Evolutionary conservation across 768 basidiomycete genomes (phyloP).

Genomic region (Chalciporus sphaerocephalus): DNA sequence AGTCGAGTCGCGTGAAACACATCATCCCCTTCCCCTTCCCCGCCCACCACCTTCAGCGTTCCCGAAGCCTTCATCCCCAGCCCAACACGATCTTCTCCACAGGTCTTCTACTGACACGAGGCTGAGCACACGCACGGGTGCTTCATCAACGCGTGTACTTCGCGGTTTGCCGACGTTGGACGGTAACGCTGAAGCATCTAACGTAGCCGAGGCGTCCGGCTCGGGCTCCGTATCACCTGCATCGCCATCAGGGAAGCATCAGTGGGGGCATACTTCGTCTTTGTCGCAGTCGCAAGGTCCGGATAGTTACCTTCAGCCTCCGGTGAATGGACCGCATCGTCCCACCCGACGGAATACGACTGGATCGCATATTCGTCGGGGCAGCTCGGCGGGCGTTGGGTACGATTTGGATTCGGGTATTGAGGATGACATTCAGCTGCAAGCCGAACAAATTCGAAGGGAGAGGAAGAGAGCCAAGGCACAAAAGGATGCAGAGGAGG

Average conservation of each 20-base stretch:
- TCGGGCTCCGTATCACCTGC: constrained; percentile 15
- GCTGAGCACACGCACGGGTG: constrained; percentile 22
- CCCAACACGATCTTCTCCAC: constrained; percentile 33
- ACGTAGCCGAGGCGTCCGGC: constrained; percentile 16
- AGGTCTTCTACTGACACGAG: constrained; percentile 52
- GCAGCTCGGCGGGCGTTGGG: constrained; percentile 30
- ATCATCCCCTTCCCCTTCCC: constrained; percentile 13
- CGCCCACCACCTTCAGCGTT: constrained; percentile 23
- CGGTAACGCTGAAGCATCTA: constrained; percentile 16
- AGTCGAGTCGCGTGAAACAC: constrained; percentile 26
- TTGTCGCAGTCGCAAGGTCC: constrained; percentile 27
- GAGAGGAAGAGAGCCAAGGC: constrained; percentile 76
- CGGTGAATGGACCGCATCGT: constrained; percentile 30
- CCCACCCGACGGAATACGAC: constrained; percentile 69
- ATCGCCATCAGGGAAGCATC: constrained; percentile 21
- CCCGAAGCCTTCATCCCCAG: constrained; percentile 5
- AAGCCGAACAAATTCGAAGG: constrained; percentile 80
- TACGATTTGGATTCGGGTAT: constrained; percentile 38
- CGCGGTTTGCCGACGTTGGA: constrained; percentile 16
- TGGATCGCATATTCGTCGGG: constrained; percentile 42
- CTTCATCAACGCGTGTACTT: constrained; percentile 15
- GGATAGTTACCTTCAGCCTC: constrained; percentile 54
- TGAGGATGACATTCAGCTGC: constrained; percentile 69
- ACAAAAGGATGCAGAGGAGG: constrained; percentile 59
- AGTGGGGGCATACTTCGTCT: constrained; percentile 18